Base-by-base conservation (phyloP, 75 land plant genomes). In the Chamaecyparis obtusa region DNA sequence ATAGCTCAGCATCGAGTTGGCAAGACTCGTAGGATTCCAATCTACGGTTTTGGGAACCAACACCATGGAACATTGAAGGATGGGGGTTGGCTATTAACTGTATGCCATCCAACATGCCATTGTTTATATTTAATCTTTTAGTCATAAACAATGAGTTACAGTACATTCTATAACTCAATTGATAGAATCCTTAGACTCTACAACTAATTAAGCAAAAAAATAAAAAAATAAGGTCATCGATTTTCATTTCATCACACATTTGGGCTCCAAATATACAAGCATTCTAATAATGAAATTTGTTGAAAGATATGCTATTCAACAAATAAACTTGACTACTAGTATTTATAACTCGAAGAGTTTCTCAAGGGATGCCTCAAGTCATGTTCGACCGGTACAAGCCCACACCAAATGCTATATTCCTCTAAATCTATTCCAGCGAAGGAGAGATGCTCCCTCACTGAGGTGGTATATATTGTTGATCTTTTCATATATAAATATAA, bases 371-470 rank as follows among this genome's bases (percentile, higher is more conserved):
- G 35, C 39, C 85, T 49, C 49, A 46, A 43, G 49, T 83, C 55
- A 83, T 83, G 37, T 49, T 54, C 85, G 9, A 32, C 30, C 57
- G 44, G 48, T 30, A 46, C 13, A 19, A 39, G 14, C 48, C 33
- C 44, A 30, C 33, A 48, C 32, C 84, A 30, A 54, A 69, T 54
- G 54, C 83, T 83, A 32, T 14, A 32, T 83, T n/a, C 27, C 35
- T 37, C 60, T 83, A 54, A 6, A 33, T 48, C 85, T 49, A 83
- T 46, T 49, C 37, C 85, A 83, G 51, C 14, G 49, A 48, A 79
- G 83, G 83, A 79, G 54, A 83, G 85, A 83, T 54, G 85, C 57
- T 83, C 85, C 85, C 57, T 54, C 57, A 48, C 85, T 46, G 35
- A 48, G 54, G 57, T 32, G 35, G n/a, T 49, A 83, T 15, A n/a